A percentile compares a stretch with the other conserved stretches of the same genome.
Conservation (phyloP, 352 stramenopile species). For the Pythium guiyangense region DNA sequence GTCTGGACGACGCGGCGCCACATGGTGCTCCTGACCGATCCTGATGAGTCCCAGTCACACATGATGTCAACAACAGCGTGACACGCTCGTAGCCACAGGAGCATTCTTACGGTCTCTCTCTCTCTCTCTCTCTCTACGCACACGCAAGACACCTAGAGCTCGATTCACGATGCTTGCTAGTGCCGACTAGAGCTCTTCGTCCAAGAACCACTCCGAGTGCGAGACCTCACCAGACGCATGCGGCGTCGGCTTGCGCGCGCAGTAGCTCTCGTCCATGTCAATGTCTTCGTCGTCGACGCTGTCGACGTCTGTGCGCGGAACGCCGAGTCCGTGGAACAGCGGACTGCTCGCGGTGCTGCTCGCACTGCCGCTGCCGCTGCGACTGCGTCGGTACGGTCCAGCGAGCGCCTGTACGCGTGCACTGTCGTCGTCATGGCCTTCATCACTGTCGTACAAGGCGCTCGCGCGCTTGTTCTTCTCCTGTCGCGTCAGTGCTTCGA, state of each 20-base stretch:
- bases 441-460: background rate
- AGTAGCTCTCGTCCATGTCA: slow-evolving; percentile 36
- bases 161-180: no score
- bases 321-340: slow-evolving; percentile 28
- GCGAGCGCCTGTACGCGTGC: background rate
- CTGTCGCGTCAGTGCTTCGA: slow-evolving; percentile 31
- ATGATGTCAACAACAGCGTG: no score
- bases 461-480: slow-evolving; percentile 24
- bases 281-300: slow-evolving; percentile 39
- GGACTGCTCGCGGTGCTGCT: slow-evolving; percentile 20
- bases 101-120: no score
- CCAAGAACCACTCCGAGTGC: slow-evolving; percentile 46
- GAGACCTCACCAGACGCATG: slow-evolving; percentile 34
- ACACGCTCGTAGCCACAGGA: no score
- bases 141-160: no score
- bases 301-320: slow-evolving; percentile 23
- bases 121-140: no score
- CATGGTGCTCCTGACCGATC: no score
- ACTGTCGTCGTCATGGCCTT: slow-evolving; percentile 15
- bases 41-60: no score
- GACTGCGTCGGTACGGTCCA: slow-evolving; percentile 4
- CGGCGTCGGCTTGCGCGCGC: slow-evolving; percentile 17
- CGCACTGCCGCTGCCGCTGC: slow-evolving; percentile 25
- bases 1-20: no score
- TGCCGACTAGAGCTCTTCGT: slow-evolving; percentile 15